phyloP scores from a whole-genome alignment of 2,329 filamentous ascomycete genomes.

The Huntiella omanensis region DNA sequence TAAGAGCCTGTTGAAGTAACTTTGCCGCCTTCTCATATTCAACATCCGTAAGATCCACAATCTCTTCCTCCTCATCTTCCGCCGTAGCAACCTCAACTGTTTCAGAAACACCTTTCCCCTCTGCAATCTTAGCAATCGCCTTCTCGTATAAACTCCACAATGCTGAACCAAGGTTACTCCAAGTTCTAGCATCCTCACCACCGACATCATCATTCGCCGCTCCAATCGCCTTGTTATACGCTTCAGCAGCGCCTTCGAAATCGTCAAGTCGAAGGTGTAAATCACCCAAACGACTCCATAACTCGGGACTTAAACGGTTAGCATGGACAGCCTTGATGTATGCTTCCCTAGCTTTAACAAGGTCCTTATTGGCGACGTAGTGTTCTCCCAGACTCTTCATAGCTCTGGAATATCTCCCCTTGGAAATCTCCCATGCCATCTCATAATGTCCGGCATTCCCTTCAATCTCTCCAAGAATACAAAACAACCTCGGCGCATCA shows the following conservation, averaged over 20 bases:
- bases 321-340: constrained; percentile 61
- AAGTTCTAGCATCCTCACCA: constrained; percentile 76
- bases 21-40: no score
- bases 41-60: constrained; percentile 12
- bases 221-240: constrained; percentile 67
- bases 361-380: constrained; percentile 48
- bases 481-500: constrained; percentile 75
- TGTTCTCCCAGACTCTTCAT: constrained; percentile 73
- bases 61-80: constrained; percentile 12
- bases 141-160: constrained; percentile 51
- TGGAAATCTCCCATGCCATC: constrained; percentile 74
- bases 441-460: constrained; percentile 56
- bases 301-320: constrained; percentile 62
- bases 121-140: constrained; percentile 21
- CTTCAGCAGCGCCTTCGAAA: constrained; percentile 63
- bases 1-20: no score
- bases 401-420: constrained; percentile 62
- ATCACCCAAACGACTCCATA: constrained; percentile 85
- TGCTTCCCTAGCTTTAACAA: constrained; percentile 51
- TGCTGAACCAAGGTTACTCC: constrained; percentile 83
- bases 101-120: constrained; percentile 15
- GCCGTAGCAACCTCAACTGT: not conserved
- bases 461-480: constrained; percentile 83
- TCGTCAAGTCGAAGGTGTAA: constrained; percentile 60
- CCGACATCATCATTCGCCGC: constrained; percentile 41